phyloP scores from a whole-genome alignment of 768 basidiomycete genomes.

The Leccinellum albellum region DNA sequence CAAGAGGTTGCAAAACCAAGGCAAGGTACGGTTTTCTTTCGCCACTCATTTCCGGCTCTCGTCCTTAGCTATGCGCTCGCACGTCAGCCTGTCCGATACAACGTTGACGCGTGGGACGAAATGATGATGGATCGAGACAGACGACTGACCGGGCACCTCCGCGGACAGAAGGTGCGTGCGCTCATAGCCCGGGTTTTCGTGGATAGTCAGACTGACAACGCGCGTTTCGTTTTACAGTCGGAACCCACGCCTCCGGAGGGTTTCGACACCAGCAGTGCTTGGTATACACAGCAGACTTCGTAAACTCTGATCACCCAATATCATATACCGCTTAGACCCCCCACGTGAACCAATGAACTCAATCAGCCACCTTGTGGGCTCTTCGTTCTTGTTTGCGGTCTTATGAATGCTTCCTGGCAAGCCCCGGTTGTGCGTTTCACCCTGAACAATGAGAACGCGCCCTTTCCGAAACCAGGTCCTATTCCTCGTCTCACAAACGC shows the following conservation, averaged over 20 bases:
- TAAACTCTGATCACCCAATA: slow-evolving; percentile 23
- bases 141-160: slow-evolving; percentile 77
- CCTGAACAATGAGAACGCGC: neutral
- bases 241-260: slow-evolving; percentile 63
- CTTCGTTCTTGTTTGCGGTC: neutral
- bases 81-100: slow-evolving; percentile 74
- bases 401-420: neutral
- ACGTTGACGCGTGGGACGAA: slow-evolving; percentile 86
- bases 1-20: slow-evolving; percentile 78
- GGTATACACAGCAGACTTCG: slow-evolving; percentile 59
- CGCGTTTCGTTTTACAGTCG: no score
- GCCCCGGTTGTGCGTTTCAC: neutral
- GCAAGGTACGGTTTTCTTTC: slow-evolving; percentile 60
- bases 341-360: neutral
- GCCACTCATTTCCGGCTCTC: neutral
- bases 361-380: neutral
- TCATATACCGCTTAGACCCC: slow-evolving; percentile 18
- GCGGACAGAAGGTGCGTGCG: slow-evolving; percentile 81
- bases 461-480: neutral
- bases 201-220: neutral
- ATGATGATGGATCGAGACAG: slow-evolving; percentile 95
- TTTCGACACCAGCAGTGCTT: slow-evolving; percentile 70
- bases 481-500: neutral
- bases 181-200: neutral
- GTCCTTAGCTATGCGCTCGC: neutral